phyloP scores from a whole-genome alignment of 441 rosid genomes.

The Hura crepitans region DNA sequence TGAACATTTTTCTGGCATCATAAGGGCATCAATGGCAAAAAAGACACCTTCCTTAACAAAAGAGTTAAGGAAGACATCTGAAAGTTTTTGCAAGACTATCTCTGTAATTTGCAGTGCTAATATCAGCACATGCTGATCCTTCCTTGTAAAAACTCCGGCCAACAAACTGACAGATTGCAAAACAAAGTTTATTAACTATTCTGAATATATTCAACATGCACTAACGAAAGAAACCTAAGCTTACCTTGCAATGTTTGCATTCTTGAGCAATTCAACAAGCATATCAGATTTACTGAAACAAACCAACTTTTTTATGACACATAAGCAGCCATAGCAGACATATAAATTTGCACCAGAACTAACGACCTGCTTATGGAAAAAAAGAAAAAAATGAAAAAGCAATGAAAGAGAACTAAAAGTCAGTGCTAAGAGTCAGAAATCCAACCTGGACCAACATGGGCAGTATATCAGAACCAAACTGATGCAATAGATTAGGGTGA shows the following conservation, averaged over 20 bases:
- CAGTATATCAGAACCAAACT: slow-evolving; percentile 62
- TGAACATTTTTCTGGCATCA: slow-evolving; percentile 54
- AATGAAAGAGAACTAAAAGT: slow-evolving; percentile 17
- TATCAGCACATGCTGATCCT: slow-evolving; percentile 76
- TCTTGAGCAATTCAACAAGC: slow-evolving; percentile 59
- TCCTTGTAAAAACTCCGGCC: slow-evolving; percentile 83
- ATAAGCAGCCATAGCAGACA: slow-evolving; percentile 79
- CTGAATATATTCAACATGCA: slow-evolving; percentile 7
- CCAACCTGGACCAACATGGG: slow-evolving; percentile 82
- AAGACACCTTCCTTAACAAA: slow-evolving; percentile 89
- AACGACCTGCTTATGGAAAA: slow-evolving; percentile 54
- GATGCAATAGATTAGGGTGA: slow-evolving; percentile 61
- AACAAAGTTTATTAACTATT: slow-evolving; percentile 18
- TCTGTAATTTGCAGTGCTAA: slow-evolving; percentile 74
- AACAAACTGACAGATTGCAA: slow-evolving; percentile 58
- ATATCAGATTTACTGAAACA: slow-evolving; percentile 61
- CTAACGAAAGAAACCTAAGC: slow-evolving; percentile 21
- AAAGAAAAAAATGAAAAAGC: slow-evolving; percentile 21
- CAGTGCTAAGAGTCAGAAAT: slow-evolving; percentile 14
- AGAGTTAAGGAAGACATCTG: slow-evolving; percentile 55
- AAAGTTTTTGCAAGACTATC: slow-evolving; percentile 63
- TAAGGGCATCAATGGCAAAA: slow-evolving; percentile 69
- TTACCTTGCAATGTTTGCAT: slow-evolving; percentile 82
- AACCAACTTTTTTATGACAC: slow-evolving; percentile 63
- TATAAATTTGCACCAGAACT: slow-evolving; percentile 77